Evolutionary conservation across 176 grass and related monocot genomes (phyloP).

Genomic region (Cenchrus fungigraminus): DNA sequence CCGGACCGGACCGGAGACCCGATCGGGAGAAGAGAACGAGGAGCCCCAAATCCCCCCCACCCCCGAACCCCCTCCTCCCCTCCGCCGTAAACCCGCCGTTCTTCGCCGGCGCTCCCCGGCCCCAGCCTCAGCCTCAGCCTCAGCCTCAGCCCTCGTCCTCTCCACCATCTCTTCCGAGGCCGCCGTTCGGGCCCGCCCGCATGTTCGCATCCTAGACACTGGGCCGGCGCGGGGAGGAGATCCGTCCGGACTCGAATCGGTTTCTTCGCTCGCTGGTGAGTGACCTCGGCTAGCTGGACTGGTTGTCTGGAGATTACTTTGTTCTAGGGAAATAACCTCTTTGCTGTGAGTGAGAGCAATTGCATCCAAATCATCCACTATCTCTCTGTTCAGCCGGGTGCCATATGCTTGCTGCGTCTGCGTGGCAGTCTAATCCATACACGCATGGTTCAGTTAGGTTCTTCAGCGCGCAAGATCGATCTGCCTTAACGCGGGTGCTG

Average conservation of each 20-base stretch:
- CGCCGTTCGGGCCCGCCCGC: background rate
- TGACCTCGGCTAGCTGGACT: background rate
- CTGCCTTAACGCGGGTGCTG: background rate
- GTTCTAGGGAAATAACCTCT: background rate
- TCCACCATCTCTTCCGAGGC: conserved; percentile 4
- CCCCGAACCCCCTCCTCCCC: background rate
- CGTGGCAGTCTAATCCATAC: background rate
- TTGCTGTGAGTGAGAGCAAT: background rate
- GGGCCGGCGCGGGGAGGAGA: background rate
- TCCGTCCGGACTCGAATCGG: background rate
- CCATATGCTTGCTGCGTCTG: background rate
- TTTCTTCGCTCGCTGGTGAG: conserved; percentile 24
- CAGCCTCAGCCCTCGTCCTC: background rate
- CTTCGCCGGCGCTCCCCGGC: background rate
- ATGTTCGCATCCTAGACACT: background rate
- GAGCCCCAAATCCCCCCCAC: background rate
- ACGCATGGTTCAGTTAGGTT: background rate
- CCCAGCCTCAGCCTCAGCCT: too few relatives aligned
- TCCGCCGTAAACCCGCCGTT: conserved; percentile 28
- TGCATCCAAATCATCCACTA: background rate
- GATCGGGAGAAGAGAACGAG: conserved; percentile 31
- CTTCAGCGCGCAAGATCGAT: conserved; percentile 1
- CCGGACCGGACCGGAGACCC: background rate
- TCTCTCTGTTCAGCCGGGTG: background rate
- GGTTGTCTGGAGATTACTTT: too few relatives aligned